Conservation (phyloP, 768 basidiomycete genomes). For the Mycena metata region DNA sequence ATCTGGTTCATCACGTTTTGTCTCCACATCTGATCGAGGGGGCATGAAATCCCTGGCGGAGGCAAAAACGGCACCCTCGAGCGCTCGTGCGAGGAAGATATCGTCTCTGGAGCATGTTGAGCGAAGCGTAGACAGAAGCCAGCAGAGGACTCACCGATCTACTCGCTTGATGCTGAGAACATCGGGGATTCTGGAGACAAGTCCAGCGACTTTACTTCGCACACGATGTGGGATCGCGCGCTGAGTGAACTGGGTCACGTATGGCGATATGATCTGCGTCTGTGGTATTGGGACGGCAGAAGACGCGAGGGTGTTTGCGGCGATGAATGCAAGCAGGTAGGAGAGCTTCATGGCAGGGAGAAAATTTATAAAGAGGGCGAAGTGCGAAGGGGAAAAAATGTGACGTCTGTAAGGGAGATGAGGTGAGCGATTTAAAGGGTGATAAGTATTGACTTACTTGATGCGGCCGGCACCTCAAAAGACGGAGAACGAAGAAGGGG, state of each 20-base stretch:
- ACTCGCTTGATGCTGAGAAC: conserved; percentile 11
- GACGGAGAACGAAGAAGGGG: conserved; percentile 12
- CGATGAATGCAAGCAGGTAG: conserved; percentile 11
- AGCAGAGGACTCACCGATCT: conserved; percentile 12
- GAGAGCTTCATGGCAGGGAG: conserved; percentile 32
- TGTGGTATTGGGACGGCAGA: conserved; percentile 32
- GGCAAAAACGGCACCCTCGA: conserved; percentile 32
- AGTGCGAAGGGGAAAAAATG: too few species aligned
- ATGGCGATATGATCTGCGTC: conserved; percentile 32
- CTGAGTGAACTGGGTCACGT: conserved; percentile 28
- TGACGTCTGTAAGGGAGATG: background rate
- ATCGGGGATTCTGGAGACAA: conserved; percentile 31
- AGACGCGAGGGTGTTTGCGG: conserved; percentile 1
- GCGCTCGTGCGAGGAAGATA: conserved; percentile 34
- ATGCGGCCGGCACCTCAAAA: conserved; percentile 26
- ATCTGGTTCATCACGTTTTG: background rate
- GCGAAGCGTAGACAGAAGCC: background rate
- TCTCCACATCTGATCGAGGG: background rate
- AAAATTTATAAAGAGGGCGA: background rate
- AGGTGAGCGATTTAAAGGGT: background rate
- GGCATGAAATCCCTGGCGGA: conserved; percentile 18
- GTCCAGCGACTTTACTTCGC: conserved; percentile 21
- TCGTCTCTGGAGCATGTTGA: conserved; percentile 24
- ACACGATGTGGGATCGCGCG: conserved; percentile 20
- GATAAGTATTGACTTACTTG: background rate